phyloP scores from a whole-genome alignment of 306 rosid species.

The Castanea crenata region DNA sequence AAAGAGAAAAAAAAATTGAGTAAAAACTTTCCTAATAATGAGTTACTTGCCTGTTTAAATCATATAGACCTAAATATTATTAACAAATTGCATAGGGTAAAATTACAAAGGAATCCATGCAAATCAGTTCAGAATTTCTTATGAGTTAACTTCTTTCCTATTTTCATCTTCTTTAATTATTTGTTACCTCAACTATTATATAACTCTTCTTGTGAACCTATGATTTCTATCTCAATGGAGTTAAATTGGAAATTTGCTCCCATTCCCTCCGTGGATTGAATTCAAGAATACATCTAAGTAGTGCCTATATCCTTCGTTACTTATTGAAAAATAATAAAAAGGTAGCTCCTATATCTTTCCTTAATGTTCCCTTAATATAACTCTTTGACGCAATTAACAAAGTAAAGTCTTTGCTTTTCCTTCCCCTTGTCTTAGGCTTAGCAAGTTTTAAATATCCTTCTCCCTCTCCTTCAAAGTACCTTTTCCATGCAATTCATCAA shows the following conservation, averaged over 20 bases:
- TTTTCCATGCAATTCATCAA: not conserved
- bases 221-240: not conserved
- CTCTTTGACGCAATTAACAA: not conserved
- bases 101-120: not conserved
- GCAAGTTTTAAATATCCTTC: not conserved
- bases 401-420: not conserved
- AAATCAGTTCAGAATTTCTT: not conserved
- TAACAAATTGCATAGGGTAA: not conserved
- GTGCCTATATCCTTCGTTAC: not conserved
- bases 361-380: not conserved
- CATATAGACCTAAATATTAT: not conserved
- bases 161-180: not conserved
- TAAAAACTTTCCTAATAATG: not conserved
- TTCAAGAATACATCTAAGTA: not conserved
- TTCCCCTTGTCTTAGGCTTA: not conserved
- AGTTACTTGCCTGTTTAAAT: not conserved
- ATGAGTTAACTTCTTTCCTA: not conserved
- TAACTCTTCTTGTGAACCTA: not conserved
- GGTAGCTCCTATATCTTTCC: not conserved
- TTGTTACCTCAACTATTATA: not conserved
- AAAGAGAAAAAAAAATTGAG: not conserved
- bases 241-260: not conserved
- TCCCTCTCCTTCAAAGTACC: not conserved
- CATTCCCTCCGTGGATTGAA: not conserved
- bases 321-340: no score